These are phyloP conservation scores for Gonium pectorale DNA, from an alignment of 139 green algal species.

Conservation along the genomic window DNA sequence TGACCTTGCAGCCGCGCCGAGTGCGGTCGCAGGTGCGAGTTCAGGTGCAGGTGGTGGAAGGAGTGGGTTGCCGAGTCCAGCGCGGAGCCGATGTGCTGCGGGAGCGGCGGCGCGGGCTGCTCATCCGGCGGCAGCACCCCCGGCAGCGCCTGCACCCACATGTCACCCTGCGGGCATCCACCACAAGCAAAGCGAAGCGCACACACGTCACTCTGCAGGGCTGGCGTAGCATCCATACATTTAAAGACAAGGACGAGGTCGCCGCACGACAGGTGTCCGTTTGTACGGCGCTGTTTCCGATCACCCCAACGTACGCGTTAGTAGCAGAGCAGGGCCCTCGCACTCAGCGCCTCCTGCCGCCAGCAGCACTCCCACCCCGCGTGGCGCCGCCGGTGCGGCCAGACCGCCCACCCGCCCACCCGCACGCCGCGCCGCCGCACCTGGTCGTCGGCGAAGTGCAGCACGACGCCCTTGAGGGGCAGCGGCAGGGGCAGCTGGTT, in stretches of 20 bases:
- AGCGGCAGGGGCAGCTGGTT: slow-evolving; percentile 55
- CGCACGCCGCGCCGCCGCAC: background rate
- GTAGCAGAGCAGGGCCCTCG: no score
- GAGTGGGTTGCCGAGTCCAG: slow-evolving; percentile 41
- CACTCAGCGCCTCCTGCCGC: no score
- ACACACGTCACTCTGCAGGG: no score
- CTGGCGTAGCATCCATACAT: no score
- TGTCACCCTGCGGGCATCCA: slow-evolving; percentile 24
- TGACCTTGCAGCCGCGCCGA: background rate
- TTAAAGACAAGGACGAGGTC: no score
- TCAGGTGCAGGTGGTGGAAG: slow-evolving; percentile 46
- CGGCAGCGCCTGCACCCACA: slow-evolving; percentile 42
- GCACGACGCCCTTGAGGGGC: slow-evolving; percentile 28
- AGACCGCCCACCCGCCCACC: background rate
- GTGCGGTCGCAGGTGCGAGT: slow-evolving; percentile 16
- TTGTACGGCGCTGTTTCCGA: no score
- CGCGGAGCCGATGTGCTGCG: slow-evolving; percentile 2
- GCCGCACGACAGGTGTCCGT: no score
- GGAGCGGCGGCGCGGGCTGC: background rate
- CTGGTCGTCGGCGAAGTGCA: slow-evolving; percentile 44
- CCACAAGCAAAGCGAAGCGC: no score
- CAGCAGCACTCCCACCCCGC: no score
- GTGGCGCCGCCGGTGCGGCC: no score
- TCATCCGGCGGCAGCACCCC: background rate
- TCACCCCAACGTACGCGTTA: no score